Conservation (phyloP, 2,329 filamentous ascomycete species). For the Botrytis fabae region DNA sequence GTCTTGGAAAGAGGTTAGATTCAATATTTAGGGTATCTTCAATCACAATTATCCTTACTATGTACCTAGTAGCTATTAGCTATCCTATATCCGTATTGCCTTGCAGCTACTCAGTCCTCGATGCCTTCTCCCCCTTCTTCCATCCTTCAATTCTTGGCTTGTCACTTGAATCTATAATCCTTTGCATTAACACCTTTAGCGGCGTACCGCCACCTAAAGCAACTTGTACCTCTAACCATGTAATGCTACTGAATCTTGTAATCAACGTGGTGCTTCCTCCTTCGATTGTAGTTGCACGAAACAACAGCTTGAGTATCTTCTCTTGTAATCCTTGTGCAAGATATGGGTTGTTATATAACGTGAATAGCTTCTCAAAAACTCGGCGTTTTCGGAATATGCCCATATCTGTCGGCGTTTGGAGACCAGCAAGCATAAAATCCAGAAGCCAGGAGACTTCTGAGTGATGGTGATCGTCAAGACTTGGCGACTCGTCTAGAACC, state of each 20-base stretch:
- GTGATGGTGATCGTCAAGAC: conserved; percentile 71
- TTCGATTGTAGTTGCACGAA: conserved; percentile 65
- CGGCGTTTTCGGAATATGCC: conserved; percentile 60
- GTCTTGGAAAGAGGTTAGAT: conserved; percentile 5
- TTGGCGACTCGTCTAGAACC: conserved; percentile 64
- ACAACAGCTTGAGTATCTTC: conserved; percentile 62
- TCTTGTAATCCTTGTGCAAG: conserved; percentile 55
- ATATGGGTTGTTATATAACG: conserved; percentile 66
- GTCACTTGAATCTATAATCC: conserved; percentile 66
- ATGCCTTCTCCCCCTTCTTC: conserved; percentile 50
- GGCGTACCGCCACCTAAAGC: conserved; percentile 50
- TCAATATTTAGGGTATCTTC: conserved; percentile 31
- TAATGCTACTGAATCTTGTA: conserved; percentile 71
- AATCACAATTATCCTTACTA: conserved; percentile 28
- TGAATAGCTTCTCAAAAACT: conserved; percentile 74
- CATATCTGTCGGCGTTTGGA: conserved; percentile 61
- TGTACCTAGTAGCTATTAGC: conserved; percentile 27
- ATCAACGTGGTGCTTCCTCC: conserved; percentile 78
- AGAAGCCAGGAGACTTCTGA: conserved; percentile 75
- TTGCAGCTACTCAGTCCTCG: conserved; percentile 34
- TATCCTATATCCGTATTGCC: background rate
- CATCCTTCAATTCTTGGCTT: conserved; percentile 64
- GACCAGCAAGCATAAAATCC: conserved; percentile 65
- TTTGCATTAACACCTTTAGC: conserved; percentile 55
- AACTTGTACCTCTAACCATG: conserved; percentile 69